Evolutionary conservation across 2,329 filamentous ascomycete species (phyloP), one percentile per base, ranked within the genome.

Genomic region (Epichloe glyceriae): DNA sequence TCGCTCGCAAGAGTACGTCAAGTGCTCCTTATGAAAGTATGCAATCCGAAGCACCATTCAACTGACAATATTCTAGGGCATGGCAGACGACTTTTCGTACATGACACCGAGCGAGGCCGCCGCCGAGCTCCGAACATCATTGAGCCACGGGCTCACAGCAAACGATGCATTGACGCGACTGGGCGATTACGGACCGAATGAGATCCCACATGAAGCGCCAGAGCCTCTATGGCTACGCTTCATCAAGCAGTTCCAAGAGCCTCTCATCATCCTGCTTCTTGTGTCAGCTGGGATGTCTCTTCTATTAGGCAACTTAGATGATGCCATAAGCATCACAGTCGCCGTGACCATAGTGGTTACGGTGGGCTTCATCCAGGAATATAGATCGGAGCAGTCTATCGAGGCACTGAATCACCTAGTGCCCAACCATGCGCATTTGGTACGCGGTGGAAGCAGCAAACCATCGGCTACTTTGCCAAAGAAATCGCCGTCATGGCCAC

Each of bases 321-420:
- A 98, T 70, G 91, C 91, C 5, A 72, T 98, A 60, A 97, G 91
- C 67, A 98, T 98, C 62, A 86, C 91, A 0, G 83, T 95, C 34
- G 93, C 93, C 2, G 93, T 98, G 20, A 95, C 90, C 26, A 98
- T 98, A 59, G 93, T 98, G 5, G 90, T 98, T 22, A 86, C 85
- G 0, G 93, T 98, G 41, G 93, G 91, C 2, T 98, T 98, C 60
- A 82, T 97, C 49, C 93, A 98, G 65, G 93, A 98, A 69, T 98
- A 98, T 66, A 79, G 93, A 53, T 97, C 93, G 7, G 93, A 98
- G 65, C 94, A 98, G 68, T 97, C 91, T 3, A 82, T 98, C 57
- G 93, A 98, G 67, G 93, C 93, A 19, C 73, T 98, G 58, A 96
- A 86, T 62, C 88, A 93, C 60, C 73, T 98, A 26, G 91, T 98